Evolutionary conservation across 495 filamentous ascomycete species (phyloP).

Genomic region (Penicillium daleae): DNA sequence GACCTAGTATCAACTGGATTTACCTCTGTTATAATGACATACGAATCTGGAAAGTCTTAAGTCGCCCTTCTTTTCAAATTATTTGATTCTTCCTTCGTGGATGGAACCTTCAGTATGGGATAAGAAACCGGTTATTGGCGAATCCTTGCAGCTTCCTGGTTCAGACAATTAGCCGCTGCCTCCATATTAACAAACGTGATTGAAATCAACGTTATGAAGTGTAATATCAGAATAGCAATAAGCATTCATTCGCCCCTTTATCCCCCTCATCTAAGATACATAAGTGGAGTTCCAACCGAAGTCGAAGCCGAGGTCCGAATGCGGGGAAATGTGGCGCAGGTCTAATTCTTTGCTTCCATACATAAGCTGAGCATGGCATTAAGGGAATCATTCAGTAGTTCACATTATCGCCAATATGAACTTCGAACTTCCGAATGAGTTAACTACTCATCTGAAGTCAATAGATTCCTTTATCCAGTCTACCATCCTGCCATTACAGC

Average conservation of each 20-base stretch:
- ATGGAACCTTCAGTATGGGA: neutral
- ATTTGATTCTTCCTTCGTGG: neutral
- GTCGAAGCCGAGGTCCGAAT: conserved; percentile 26
- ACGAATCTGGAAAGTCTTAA: neutral
- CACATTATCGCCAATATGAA: conserved; percentile 45
- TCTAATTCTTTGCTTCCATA: neutral
- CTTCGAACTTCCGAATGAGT: conserved; percentile 55
- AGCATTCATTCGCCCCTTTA: neutral
- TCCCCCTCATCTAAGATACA: neutral
- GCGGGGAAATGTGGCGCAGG: conserved; percentile 24
- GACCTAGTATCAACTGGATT: too few species aligned
- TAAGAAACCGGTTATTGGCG: neutral
- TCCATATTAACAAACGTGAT: neutral
- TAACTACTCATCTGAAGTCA: conserved; percentile 46
- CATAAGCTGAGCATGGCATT: neutral
- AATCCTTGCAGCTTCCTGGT: neutral
- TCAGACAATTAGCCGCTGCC: neutral
- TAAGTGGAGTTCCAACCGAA: neutral
- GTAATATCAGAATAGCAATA: neutral
- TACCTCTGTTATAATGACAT: too few species aligned
- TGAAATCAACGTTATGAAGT: neutral
- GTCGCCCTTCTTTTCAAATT: neutral
- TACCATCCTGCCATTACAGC: conserved; percentile 56
- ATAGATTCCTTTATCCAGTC: conserved; percentile 59
- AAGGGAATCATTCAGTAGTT: neutral